Evolutionary conservation across 108 stramenopile species (phyloP), one percentile per base, ranked within the genome.

Genomic region (Discostella stelligeroides): DNA sequence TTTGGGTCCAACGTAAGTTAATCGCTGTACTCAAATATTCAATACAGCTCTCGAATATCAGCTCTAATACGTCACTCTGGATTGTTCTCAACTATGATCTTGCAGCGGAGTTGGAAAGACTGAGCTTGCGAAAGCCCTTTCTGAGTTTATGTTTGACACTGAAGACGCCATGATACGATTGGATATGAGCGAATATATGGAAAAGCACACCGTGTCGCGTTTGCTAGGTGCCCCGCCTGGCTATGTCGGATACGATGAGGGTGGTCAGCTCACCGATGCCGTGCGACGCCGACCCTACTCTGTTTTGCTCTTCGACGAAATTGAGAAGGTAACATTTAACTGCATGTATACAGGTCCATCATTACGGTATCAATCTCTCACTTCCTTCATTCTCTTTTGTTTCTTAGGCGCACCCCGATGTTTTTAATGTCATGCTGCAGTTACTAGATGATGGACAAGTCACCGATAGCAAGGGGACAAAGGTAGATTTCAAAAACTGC

Each of bases 241-340:
- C 30, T 80, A 83, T 57, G 57, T 68, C 2, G 62, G 98, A 11
- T 96, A 98, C 73, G 98, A 99, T 40, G 96, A 97, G 72, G 98
- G 98, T 45, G 99, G 99, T 23, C 98, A 98, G 74, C 90, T 99
- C 45, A 99, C 99, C 17, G 98, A 99, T 63, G 98, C 98, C 13
- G 92, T 99, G 25, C 88, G 97, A 17, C 89, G 97, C 28, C 88
- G 92, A 25, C 99, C 99, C 4, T 99, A 98, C 74, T 84, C 94
- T 13, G 98, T 99, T 17, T 61, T 98, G 18, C 71, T 98, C 15
- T 97, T 99, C 54, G 98, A 99, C 61, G 98, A 99, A 72, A 96
- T 99, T 89, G 99, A 99, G 67, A 99, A 99, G 84, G n/a, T 7
- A 9, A 40, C n/a, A n/a, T n/a, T n/a, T n/a, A n/a, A n/a, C n/a